Base-by-base conservation (phyloP, 2,329 filamentous ascomycete species). In the Thelonectria rubi region DNA sequence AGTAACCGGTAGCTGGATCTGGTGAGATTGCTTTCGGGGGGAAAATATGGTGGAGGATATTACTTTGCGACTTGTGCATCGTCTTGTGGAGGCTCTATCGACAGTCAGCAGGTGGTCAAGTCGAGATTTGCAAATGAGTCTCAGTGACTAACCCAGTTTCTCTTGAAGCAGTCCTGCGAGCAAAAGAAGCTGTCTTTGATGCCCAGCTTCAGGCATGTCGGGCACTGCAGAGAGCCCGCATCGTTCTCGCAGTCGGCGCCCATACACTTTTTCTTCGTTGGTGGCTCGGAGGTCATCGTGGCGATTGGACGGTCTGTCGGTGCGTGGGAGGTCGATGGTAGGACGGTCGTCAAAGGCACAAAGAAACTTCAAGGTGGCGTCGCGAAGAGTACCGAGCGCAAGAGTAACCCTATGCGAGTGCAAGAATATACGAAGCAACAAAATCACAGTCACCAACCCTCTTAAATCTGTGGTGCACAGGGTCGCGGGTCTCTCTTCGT, bases 161-260 rank as follows among this genome's bases (percentile, higher is more conserved):
- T 90, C 85, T 97, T 98, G 82, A 99, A 99, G 83, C 95, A 99
- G 72, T 98, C 95, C 78, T 99, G 95, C 26, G 93, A 93, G 82
- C 95, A 99, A 81, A 98, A 99, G 80, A 89, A 97, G 81, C 93
- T 97, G 74, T 95, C 92, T 75, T 94, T 88, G 72, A 89, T 90
- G 55, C 91, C 92, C 46, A 94, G 82, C 80, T 97, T 97, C 73
- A 97, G 84, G 77, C 95, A 99, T 51, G 92, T 98, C 56, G 95
- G 95, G 78, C 95, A 99, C 78, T 98, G 94, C 48, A 99, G 82
- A 55, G 89, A 84, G 63, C 92, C 90, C 59, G 94, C 94, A 66
- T 94, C 90, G 66, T 97, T 97, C 42, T 86, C 83, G 83, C 95
- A 99, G 77, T 96, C 92, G 60, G 84, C 83, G 50, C 95, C 92